A percentile compares a stretch with the other conserved stretches of the same genome.
Evolutionary conservation across 805 yeast genomes (phyloP).

Genomic region (Spathaspora girioi): DNA sequence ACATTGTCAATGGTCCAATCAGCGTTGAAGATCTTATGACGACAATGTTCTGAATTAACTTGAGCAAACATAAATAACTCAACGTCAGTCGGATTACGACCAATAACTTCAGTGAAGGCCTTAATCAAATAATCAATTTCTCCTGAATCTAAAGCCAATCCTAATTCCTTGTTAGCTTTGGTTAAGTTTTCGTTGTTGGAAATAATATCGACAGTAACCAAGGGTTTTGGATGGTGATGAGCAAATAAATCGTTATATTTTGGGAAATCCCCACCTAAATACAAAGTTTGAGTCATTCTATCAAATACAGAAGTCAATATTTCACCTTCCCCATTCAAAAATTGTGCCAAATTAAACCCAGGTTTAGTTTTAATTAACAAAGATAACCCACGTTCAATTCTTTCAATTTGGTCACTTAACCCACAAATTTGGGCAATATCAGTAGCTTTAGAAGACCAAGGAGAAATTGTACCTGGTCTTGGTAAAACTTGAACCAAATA

Average conservation of each 20-base stretch:
- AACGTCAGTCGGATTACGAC: conserved; percentile 94
- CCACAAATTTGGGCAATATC: conserved; percentile 91
- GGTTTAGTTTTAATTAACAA: conserved; percentile 66
- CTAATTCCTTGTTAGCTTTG: conserved; percentile 77
- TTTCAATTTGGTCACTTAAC: conserved; percentile 60
- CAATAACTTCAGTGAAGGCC: conserved; percentile 72
- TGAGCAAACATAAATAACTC: conserved; percentile 99
- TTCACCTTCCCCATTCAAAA: conserved; percentile 23
- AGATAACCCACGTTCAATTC: conserved; percentile 90
- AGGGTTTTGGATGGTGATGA: conserved; percentile 77
- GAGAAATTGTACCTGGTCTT: conserved; percentile 93
- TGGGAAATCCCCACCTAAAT: conserved; percentile 56
- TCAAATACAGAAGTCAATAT: conserved; percentile 75
- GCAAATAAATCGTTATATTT: conserved; percentile 67
- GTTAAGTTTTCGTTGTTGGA: conserved; percentile 55
- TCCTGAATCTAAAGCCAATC: conserved; percentile 91
- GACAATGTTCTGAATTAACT: conserved; percentile 98
- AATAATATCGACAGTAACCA: conserved; percentile 68
- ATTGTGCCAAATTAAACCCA: conserved; percentile 58
- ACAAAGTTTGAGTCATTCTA: conserved; percentile 87
- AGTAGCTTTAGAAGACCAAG: conserved; percentile 99
- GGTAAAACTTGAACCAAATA: conserved; percentile 78
- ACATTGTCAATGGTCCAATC: conserved; percentile 94
- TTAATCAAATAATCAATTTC: conserved; percentile 84
- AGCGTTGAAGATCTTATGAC: conserved; percentile 98